These are phyloP conservation scores for Ganoderma lingzhi DNA, from an alignment of 1,284 basidiomycete genomes.

Conservation along the genomic window DNA sequence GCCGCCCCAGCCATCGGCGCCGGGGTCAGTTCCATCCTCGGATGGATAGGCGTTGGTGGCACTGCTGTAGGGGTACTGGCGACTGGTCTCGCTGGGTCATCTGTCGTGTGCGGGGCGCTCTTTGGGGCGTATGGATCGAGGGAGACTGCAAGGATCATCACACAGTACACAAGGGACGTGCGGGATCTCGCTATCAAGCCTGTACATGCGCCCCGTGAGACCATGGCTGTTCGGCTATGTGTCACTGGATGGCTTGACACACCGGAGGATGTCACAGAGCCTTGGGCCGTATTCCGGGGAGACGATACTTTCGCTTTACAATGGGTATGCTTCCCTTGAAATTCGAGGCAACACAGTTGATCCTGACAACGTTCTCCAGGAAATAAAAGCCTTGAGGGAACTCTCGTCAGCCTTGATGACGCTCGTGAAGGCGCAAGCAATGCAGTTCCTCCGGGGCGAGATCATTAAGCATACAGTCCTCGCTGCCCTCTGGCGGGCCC, in stretches of 20 bases:
- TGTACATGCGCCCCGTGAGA: conserved; percentile 51
- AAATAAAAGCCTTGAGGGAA: conserved; percentile 60
- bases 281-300: conserved; percentile 61
- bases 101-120: conserved; percentile 62
- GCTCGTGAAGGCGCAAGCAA: conserved; percentile 56
- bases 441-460: conserved; percentile 58
- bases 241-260: conserved; percentile 63
- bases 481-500: conserved; percentile 54
- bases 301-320: conserved; percentile 66
- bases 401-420: conserved; percentile 57
- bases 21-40: conserved; percentile 56
- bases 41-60: conserved; percentile 61
- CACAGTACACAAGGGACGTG: conserved; percentile 60
- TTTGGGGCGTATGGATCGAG: conserved; percentile 67
- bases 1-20: conserved; percentile 69
- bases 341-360: background rate
- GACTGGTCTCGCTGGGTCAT: conserved; percentile 62
- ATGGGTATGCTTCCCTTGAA: conserved; percentile 51
- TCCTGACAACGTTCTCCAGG: conserved; percentile 44
- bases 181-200: conserved; percentile 61
- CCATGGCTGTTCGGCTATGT: conserved; percentile 61
- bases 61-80: conserved; percentile 61
- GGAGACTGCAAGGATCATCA: conserved; percentile 56
- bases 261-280: conserved; percentile 55
- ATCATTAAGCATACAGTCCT: conserved; percentile 61